Percentiles rank a stretch among this genome's conserved stretches.
Conservation (phyloP, 1,284 basidiomycete species). For the Puccinia brachypodii region DNA sequence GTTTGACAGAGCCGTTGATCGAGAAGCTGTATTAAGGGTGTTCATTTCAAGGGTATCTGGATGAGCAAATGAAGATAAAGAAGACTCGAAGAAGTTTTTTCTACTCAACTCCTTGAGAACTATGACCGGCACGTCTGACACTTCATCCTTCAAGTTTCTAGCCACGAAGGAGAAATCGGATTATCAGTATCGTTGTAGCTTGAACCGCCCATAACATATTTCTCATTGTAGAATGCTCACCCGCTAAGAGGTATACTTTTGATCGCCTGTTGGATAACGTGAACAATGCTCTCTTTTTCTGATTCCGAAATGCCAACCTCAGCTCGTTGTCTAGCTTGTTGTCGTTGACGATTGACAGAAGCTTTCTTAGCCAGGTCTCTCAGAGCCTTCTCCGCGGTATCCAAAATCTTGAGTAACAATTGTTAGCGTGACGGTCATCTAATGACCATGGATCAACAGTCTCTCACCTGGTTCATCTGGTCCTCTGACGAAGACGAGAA, state of each 20-base stretch:
- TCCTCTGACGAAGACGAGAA: conserved; percentile 78
- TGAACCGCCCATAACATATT: not conserved
- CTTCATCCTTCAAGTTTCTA: conserved; percentile 56
- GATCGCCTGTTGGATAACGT: not conserved
- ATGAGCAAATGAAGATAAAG: not conserved
- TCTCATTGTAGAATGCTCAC: not conserved
- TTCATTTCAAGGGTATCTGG: conserved; percentile 60
- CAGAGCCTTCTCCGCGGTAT: conserved; percentile 19
- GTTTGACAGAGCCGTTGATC: conserved; percentile 65
- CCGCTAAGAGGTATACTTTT: not conserved
- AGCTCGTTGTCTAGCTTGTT: not conserved
- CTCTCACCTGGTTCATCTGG: conserved; percentile 68
- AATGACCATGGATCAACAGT: not conserved
- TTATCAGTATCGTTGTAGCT: not conserved
- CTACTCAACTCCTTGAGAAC: conserved; percentile 54
- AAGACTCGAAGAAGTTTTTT: not conserved
- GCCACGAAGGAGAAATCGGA: not conserved
- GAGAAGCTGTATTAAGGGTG: conserved; percentile 60
- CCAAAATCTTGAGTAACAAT: not conserved
- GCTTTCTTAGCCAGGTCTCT: conserved; percentile 11
- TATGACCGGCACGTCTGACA: conserved; percentile 76
- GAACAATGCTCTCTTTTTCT: not conserved
- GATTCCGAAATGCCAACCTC: not conserved
- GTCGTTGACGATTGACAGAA: not conserved
- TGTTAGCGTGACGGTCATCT: not conserved